These are phyloP conservation scores for Scutellaria galericulata DNA, from an alignment of 257 asterid species.

Conservation along the genomic window DNA sequence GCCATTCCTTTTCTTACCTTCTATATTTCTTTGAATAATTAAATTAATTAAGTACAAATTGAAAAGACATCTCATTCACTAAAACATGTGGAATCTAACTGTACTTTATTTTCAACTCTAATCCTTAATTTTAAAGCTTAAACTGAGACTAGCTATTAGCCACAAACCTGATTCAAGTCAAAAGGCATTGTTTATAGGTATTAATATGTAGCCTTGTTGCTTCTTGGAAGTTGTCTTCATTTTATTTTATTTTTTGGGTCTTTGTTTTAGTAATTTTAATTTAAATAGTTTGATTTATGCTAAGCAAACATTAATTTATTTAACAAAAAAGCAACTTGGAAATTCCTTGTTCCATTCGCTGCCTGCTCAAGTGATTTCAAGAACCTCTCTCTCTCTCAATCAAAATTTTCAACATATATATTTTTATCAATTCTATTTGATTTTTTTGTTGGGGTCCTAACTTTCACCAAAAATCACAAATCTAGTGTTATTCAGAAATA, in stretches of 20 bases:
- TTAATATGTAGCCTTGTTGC: constrained; percentile 40
- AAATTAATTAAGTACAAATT: constrained; percentile 21
- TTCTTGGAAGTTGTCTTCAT: constrained; percentile 47
- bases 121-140: constrained; percentile 13
- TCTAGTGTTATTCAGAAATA: too few relatives aligned
- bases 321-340: constrained; percentile 25
- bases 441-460: too few relatives aligned
- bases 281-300: not conserved
- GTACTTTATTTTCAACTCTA: constrained; percentile 23
- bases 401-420: too few relatives aligned
- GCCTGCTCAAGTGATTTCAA: constrained; percentile 44
- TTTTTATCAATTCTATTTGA: too few relatives aligned
- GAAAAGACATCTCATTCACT: constrained; percentile 44
- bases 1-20: not conserved
- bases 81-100: constrained; percentile 39
- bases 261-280: constrained; percentile 2
- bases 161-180: constrained; percentile 38
- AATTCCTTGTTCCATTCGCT: constrained; percentile 39
- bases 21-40: not conserved
- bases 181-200: constrained; percentile 20
- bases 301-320: not conserved
- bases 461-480: too few relatives aligned
- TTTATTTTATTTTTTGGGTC: not conserved
- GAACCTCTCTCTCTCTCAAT: not conserved
- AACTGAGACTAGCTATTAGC: constrained; percentile 37